Percentiles rank a stretch among this genome's conserved stretches.
Evolutionary conservation across 805 yeast genomes (phyloP).

Genomic region (Zygosaccharomyces gambellarensis): DNA sequence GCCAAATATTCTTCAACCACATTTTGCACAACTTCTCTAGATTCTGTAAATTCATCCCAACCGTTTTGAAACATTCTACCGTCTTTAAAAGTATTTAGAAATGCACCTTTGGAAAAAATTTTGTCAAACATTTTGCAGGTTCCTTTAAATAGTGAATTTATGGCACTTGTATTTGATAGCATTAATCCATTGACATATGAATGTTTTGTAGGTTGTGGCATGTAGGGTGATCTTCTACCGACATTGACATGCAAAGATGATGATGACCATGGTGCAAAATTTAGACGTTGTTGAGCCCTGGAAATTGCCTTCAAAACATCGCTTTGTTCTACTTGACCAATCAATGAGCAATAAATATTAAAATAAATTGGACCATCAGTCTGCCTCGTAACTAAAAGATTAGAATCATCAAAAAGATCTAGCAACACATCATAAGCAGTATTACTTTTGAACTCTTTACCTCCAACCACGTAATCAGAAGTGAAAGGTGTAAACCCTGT

Average conservation of each 20-base stretch:
- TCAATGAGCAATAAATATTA: slow-evolving; percentile 64
- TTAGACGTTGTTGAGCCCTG: slow-evolving; percentile 60
- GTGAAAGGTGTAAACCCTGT: slow-evolving; percentile 79
- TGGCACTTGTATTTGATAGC: slow-evolving; percentile 77
- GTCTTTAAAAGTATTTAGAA: slow-evolving; percentile 66
- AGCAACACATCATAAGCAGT: slow-evolving; percentile 83
- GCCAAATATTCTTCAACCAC: slow-evolving; percentile 75
- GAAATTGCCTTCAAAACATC: slow-evolving; percentile 67
- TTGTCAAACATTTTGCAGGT: slow-evolving; percentile 74
- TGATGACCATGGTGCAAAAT: slow-evolving; percentile 84
- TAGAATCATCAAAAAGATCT: slow-evolving; percentile 72
- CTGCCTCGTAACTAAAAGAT: slow-evolving; percentile 59
- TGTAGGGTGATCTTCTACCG: slow-evolving; percentile 66
- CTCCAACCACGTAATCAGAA: slow-evolving; percentile 56
- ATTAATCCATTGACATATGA: slow-evolving; percentile 68
- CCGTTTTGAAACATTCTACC: slow-evolving; percentile 38
- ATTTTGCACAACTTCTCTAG: slow-evolving; percentile 68
- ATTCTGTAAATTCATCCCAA: slow-evolving; percentile 67
- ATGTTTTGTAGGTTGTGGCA: slow-evolving; percentile 11
- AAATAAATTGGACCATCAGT: slow-evolving; percentile 49
- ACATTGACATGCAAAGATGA: slow-evolving; percentile 72
- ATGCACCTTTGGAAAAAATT: slow-evolving; percentile 75
- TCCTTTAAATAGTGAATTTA: slow-evolving; percentile 59
- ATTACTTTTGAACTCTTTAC: slow-evolving; percentile 52
- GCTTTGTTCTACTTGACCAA: slow-evolving; percentile 56